A percentile compares a stretch with the other conserved stretches of the same genome.
phyloP scores from a whole-genome alignment of 2,329 filamentous ascomycete genomes.

The Sarocladium strictum region DNA sequence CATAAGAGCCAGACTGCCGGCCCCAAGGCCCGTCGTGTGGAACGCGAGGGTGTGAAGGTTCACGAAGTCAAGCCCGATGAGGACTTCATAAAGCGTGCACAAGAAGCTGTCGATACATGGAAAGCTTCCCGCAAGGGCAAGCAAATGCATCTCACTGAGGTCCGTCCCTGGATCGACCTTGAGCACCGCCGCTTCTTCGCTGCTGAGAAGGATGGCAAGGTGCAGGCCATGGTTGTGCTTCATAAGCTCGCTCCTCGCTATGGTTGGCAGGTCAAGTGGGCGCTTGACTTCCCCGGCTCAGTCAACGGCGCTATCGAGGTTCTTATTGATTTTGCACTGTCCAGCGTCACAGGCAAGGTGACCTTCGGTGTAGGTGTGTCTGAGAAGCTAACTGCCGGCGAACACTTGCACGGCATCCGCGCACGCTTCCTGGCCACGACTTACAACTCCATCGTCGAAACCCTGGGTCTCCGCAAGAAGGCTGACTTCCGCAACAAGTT shows the following conservation, averaged over 20 bases:
- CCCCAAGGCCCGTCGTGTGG: conserved; percentile 73
- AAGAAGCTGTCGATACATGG: conserved; percentile 74
- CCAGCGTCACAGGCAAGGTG: conserved; percentile 47
- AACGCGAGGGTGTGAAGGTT: conserved; percentile 79
- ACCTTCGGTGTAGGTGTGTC: conserved; percentile 86
- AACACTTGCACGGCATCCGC: conserved; percentile 74
- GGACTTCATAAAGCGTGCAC: conserved; percentile 62
- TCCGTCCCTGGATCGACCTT: conserved; percentile 80
- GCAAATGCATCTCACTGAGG: conserved; percentile 86
- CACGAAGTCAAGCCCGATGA: conserved; percentile 64
- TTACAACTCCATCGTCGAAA: conserved; percentile 76
- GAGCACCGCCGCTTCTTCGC: conserved; percentile 83
- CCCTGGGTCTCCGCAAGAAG: conserved; percentile 77
- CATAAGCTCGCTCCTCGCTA: conserved; percentile 73
- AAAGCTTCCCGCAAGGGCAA: conserved; percentile 70
- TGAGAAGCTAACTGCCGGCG: conserved; percentile 66
- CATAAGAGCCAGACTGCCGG: conserved; percentile 54
- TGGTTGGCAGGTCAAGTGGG: conserved; percentile 94
- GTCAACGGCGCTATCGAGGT: conserved; percentile 85
- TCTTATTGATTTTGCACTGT: conserved; percentile 66
- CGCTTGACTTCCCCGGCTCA: conserved; percentile 83
- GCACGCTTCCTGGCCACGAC: conserved; percentile 77
- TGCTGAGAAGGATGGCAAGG: conserved; percentile 65
- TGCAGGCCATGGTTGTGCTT: conserved; percentile 74
- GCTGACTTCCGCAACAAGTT: conserved; percentile 88